Conservation (phyloP, 768 basidiomycete genomes). For the Termitomyces sp. region DNA sequence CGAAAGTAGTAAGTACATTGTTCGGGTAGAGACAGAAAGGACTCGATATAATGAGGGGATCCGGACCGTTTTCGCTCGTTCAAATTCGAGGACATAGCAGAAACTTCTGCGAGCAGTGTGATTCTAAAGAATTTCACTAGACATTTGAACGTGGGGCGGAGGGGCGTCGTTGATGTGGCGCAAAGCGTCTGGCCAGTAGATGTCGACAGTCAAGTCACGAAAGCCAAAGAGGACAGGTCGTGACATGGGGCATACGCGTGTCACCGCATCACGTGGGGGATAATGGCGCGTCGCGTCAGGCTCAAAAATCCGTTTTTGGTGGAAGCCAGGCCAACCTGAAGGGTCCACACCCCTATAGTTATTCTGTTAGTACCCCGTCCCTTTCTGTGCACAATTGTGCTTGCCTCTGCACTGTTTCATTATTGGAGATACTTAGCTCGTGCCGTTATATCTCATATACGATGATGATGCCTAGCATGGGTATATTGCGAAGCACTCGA, state of each 20-base stretch:
- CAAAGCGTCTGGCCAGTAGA: constrained; percentile 6
- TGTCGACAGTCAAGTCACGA: background rate
- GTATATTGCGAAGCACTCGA: background rate
- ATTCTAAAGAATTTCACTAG: background rate
- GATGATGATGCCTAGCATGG: background rate
- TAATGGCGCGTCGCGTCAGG: background rate
- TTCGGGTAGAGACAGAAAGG: background rate
- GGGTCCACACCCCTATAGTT: background rate
- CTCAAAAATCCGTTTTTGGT: background rate
- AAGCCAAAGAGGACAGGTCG: background rate
- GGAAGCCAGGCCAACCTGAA: background rate
- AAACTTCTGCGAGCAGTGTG: background rate
- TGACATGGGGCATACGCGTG: background rate
- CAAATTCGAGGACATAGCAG: constrained; percentile 4
- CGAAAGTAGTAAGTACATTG: constrained; percentile 2
- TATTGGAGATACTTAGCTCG: background rate
- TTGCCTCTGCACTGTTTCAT: background rate
- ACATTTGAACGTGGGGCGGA: background rate
- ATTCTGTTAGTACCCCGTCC: background rate
- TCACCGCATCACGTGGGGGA: background rate
- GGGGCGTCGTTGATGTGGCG: background rate
- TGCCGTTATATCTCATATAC: background rate
- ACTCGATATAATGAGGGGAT: constrained; percentile 5
- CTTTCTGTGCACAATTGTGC: background rate
- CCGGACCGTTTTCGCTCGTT: constrained; percentile 6